Conservation (phyloP, 306 rosid genomes). For the Prosopis cineraria region DNA sequence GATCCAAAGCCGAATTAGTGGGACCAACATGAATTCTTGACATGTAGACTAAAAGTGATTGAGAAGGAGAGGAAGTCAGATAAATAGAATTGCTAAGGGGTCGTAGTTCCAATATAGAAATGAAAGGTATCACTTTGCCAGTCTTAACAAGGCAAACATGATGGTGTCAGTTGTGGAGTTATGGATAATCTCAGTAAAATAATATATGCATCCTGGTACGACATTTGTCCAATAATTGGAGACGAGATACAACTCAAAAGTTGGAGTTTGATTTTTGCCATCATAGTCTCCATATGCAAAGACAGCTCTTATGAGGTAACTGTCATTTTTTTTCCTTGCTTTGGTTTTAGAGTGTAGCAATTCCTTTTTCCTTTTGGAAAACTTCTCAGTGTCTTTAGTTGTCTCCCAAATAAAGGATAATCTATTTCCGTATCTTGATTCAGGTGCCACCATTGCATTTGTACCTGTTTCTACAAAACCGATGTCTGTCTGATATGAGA, state of each 20-base stretch:
- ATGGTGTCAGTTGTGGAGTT: conserved; percentile 30
- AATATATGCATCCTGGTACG: too few relatives aligned
- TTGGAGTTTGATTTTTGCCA: conserved; percentile 13
- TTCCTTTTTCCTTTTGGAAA: conserved; percentile 44
- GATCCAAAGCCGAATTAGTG: too few relatives aligned
- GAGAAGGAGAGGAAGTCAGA: background rate
- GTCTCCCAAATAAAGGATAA: background rate
- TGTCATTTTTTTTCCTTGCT: conserved; percentile 28
- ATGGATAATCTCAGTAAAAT: conserved; percentile 26
- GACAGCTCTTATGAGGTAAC: conserved; percentile 43
- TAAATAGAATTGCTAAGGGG: conserved; percentile 19
- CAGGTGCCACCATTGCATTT: background rate
- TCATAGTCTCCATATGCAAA: conserved; percentile 48
- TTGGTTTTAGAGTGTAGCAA: conserved; percentile 44
- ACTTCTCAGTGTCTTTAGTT: conserved; percentile 33
- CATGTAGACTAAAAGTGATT: background rate
- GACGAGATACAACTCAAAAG: conserved; percentile 44
- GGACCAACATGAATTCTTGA: too few relatives aligned
- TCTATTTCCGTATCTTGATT: background rate
- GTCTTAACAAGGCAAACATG: conserved; percentile 44
- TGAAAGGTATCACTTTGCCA: conserved; percentile 34
- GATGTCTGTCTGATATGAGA: background rate
- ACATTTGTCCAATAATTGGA: conserved; percentile 40
- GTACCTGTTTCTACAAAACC: background rate
- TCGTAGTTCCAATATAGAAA: conserved; percentile 46